Percentiles rank a stretch among this genome's conserved stretches.
Evolutionary conservation across 2,329 filamentous ascomycete species (phyloP).

Genomic region (Cercospora brassicicola): DNA sequence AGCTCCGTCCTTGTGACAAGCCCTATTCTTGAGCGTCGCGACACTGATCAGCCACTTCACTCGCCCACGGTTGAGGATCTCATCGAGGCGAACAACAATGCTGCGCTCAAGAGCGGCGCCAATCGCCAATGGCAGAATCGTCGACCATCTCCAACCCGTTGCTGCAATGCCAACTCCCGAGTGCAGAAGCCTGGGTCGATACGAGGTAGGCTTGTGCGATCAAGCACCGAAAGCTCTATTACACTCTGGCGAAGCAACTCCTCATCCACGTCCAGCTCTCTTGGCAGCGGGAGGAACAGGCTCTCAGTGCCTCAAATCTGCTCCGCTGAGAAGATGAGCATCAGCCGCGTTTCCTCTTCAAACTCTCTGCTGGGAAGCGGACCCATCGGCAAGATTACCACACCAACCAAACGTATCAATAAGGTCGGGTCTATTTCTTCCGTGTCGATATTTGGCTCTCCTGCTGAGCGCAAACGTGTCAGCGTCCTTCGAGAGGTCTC

Average conservation of each 20-base stretch:
- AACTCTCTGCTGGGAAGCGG: slow-evolving; percentile 27
- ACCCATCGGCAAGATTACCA: slow-evolving; percentile 36
- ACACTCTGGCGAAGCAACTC: slow-evolving; percentile 24
- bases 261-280: slow-evolving; percentile 29
- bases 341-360: slow-evolving; percentile 40
- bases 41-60: slow-evolving; percentile 19
- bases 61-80: slow-evolving; percentile 34
- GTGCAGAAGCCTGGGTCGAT: slow-evolving; percentile 31
- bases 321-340: slow-evolving; percentile 39
- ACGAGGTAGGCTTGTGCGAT: slow-evolving; percentile 32
- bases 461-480: slow-evolving; percentile 38
- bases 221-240: slow-evolving; percentile 28
- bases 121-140: slow-evolving; percentile 42
- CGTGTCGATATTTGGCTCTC: slow-evolving; percentile 39
- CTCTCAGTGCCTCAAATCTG: slow-evolving; percentile 38
- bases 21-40: slow-evolving; percentile 35
- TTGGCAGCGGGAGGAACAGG: slow-evolving; percentile 30
- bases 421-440: slow-evolving; percentile 38
- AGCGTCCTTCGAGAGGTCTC: slow-evolving; percentile 37
- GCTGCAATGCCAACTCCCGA: slow-evolving; percentile 29
- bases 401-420: slow-evolving; percentile 34
- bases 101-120: slow-evolving; percentile 39
- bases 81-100: slow-evolving; percentile 32
- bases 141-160: slow-evolving; percentile 34
- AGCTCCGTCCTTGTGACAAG: slow-evolving; percentile 46